A percentile compares a stretch with the other conserved stretches of the same genome.
These are phyloP conservation scores for Thalassiosira hispida DNA, from an alignment of 352 stramenopile species.

Conservation along the genomic window DNA sequence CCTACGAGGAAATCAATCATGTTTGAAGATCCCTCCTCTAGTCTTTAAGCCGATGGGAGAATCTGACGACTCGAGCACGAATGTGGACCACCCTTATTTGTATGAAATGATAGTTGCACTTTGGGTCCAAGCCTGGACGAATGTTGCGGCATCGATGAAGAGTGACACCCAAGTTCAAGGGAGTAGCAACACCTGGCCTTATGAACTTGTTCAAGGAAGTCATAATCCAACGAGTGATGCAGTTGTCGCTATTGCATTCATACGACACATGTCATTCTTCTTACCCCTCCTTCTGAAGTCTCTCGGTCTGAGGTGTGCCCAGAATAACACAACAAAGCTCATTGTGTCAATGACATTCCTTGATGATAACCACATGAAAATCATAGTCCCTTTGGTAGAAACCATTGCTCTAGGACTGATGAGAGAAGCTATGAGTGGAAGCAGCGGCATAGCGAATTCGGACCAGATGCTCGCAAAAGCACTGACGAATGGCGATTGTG, in stretches of 20 bases:
- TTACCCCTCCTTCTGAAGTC: conserved; percentile 82
- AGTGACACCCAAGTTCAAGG: conserved; percentile 30
- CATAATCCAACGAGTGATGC: conserved; percentile 42
- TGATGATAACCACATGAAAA: conserved; percentile 71
- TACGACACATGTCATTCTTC: conserved; percentile 57
- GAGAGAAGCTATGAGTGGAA: conserved; percentile 58
- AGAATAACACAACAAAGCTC: conserved; percentile 26
- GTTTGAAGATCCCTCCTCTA: conserved; percentile 34
- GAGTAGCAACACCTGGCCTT: conserved; percentile 49
- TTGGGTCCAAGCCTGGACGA: conserved; percentile 61
- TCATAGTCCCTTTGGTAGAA: conserved; percentile 73
- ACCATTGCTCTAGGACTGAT: conserved; percentile 71
- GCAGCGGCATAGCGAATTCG: conserved; percentile 43
- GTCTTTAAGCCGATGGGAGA: conserved; percentile 42
- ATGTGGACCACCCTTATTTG: conserved; percentile 32
- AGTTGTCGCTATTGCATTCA: conserved; percentile 40
- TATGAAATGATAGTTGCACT: conserved; percentile 61
- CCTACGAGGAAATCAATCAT: conserved; percentile 54
- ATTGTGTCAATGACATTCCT: conserved; percentile 64
- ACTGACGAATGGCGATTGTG: conserved; percentile 45
- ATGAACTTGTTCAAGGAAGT: conserved; percentile 50
- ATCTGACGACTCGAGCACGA: conserved; percentile 2
- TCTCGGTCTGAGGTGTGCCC: conserved; percentile 61
- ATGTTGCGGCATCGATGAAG: conserved; percentile 37
- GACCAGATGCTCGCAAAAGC: conserved; percentile 56